Base-by-base conservation (phyloP, 1,139 yeast species). In the Geotrichum candidum region DNA sequence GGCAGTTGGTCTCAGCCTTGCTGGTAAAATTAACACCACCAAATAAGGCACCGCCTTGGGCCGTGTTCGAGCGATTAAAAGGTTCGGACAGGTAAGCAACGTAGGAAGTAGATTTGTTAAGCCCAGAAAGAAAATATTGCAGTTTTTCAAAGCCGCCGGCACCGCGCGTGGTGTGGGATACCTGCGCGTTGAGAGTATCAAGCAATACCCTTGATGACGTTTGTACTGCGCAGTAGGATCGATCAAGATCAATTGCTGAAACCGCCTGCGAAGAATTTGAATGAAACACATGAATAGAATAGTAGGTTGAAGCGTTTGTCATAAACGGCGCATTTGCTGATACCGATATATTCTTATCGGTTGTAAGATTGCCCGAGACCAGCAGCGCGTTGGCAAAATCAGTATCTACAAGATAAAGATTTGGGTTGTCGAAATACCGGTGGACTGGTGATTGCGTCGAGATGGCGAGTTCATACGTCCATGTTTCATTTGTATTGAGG, bases 211-310 rank as follows among this genome's bases (percentile, higher is more conserved):
- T 73, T 11, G 72, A 75, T 2, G 77, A 78, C 54, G 71, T 69
- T 52, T 82, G 74, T 4, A 90, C 76, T 0, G 96, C 96, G 73
- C 96, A 88, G 82, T 90, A 84, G 62, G 95, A 87, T 65, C 78
- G 77, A 54, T 83, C 80, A 58, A 88, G 70, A 25, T 46, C 55
- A 29, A 54, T 15, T 6, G 59, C 57, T 4, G 35, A 22, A 54
- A 58, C 48, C 22, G 57, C 35, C 29, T 3, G 76, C 73, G 15
- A 69, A 66, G 57, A 84, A 78, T 65, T 80, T 69, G 66, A 78
- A 18, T 53, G 23, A 53, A 46, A 62, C 3, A 62, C 51, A 69
- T 48, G 74, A 71, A 53, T 77, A 73, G 3, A 77, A 79, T 53
- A 77, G 71, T 2, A 82, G 74, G 68, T 82, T 85, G 3, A 85